Conservation (phyloP, 1,284 basidiomycete genomes). For the Apiotrichum gracile region DNA sequence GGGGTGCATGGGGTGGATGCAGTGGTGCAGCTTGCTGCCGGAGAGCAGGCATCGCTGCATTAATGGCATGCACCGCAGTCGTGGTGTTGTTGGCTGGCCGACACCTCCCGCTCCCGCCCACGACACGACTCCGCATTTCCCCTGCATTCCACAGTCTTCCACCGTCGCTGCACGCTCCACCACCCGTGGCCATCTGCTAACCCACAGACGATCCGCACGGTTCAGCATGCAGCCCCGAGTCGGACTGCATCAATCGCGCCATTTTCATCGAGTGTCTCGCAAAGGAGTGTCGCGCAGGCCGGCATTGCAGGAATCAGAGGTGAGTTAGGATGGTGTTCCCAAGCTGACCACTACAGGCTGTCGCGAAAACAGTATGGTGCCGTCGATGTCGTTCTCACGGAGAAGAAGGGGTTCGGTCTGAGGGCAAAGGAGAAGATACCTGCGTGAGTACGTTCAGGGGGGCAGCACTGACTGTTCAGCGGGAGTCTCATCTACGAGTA, state of each 20-base stretch:
- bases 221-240: constrained; percentile 76
- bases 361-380: constrained; percentile 76
- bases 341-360: constrained; percentile 57
- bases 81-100: background rate
- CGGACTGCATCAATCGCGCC: constrained; percentile 94
- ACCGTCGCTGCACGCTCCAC: background rate
- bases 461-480: constrained; percentile 48
- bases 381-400: constrained; percentile 86
- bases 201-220: constrained; percentile 52
- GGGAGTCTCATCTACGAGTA: constrained; percentile 97
- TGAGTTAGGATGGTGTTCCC: constrained; percentile 44
- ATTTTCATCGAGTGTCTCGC: constrained; percentile 93
- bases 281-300: constrained; percentile 77
- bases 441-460: constrained; percentile 54
- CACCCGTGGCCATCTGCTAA: constrained; percentile 3
- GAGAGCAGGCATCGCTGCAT: background rate
- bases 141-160: background rate
- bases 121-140: background rate
- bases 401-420: constrained; percentile 92
- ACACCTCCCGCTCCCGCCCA: background rate
- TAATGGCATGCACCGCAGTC: background rate
- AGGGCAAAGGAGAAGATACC: constrained; percentile 65
- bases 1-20: background rate
- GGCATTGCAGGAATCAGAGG: constrained; percentile 89
- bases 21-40: background rate